Base-by-base conservation (phyloP, 495 filamentous ascomycete genomes). In the Xylaria bambusicola region DNA sequence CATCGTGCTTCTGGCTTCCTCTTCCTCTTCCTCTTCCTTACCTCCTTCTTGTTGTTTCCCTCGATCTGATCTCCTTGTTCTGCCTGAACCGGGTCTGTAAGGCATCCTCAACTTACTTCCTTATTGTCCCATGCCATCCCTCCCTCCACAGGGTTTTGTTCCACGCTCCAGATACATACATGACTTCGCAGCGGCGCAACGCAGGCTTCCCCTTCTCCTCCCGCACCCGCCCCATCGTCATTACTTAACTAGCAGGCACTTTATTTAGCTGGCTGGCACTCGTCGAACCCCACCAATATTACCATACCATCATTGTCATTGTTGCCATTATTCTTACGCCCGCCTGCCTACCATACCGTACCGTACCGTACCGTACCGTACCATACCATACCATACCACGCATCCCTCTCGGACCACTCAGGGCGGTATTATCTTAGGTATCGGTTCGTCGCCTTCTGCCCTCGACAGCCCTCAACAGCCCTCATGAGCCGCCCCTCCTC, bases 241-340 rank as follows among this genome's bases (percentile, higher is more conserved):
- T 58, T 58, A 41, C 47, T 58, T 51, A 38, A 13, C 33, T 40
- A 5, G 15, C 46, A 27, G 35, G 35, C 17, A 47, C 23, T 12
- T 26, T 12, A 12, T 41, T 53, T 54, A 29, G 52, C 52, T 54
- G 21, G 52, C 26, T 44, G 23, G 6, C 52, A 18, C 52, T 36
- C 13, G 23, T 21, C 26, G 21, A 44, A 58, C 56, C 56, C 56
- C 56, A 50, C 56, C 56, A 58, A 51, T 20, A 49, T 49, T 42
- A 31, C 33, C 56, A 45, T 45, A 18, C 49, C 24, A 20, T n/a
- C 17, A 21, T 21, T 46, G 42, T 21, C 15, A 17, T 15, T 17
- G 36, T 21, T 21, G 41, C 10, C 17, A 18, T 10, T 10, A 33
- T 33, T 33, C 29, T 33, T 33, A 33, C 29, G 29, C 29, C n/a